Evolutionary conservation across 2,329 filamentous ascomycete genomes (phyloP), one percentile per base, ranked within the genome.

Genomic region (Dothidotthia symphoricarpi): DNA sequence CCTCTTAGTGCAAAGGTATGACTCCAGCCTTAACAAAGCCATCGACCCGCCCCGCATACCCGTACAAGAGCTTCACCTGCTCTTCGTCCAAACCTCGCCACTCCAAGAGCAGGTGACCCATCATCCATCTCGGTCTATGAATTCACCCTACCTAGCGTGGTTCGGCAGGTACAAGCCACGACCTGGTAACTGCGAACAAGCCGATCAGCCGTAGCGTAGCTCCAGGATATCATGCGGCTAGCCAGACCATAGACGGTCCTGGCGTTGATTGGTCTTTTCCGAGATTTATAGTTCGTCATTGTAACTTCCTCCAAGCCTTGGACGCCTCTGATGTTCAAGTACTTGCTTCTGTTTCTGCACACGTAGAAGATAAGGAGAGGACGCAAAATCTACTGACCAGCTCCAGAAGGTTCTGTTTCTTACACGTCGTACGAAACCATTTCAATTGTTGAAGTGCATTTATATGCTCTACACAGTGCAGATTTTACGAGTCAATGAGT

Each of bases 121-220:
- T 37, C 34, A 42, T 35, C 51, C 22, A 49, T 24, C 57, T 55
- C 45, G 50, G 51, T 17, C 13, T 36, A 48, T 33, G 34, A 26
- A 28, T 44, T 30, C 34, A 35, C 41, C 27, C 16, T 36, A 45
- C 39, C 45, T 55, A 53, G 53, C 51, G 57, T 55, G 52, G 47
- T 52, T 61, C 55, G 54, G 45, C 46, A 42, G 47, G 57, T 51
- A 52, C 59, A 49, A 60, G 46, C 31, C 22, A 41, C 24, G 34
- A 42, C 36, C 45, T 45, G 36, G 48, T 25, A 35, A 39, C 36
- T 47, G 46, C 52, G 31, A 45, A 45, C 43, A 34, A 47, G 45
- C 49, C 48, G 47, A 48, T 46, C 34, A 33, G 33, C 45, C 41
- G 46, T 37, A 34, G 28, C 25, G 28, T 31, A 41, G 28, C 39